Evolutionary conservation across 148 eudicot species (phyloP).

Genomic region (Chenopodium quinoa): DNA sequence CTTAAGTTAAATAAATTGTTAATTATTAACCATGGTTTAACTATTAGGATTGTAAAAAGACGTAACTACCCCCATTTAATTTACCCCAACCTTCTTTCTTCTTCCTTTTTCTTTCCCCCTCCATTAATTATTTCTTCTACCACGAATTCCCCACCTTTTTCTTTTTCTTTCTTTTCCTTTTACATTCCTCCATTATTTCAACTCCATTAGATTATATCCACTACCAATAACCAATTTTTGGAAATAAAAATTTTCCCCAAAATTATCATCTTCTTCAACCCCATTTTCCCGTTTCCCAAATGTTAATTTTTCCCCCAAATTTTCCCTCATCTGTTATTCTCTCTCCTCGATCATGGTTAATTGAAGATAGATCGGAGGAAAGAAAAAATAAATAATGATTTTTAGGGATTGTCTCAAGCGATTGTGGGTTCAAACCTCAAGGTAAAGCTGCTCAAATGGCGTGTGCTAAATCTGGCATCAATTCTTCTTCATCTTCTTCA

Average conservation of each 20-base stretch:
- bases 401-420: slow-evolving; percentile 55
- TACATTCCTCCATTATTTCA: not conserved
- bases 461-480: slow-evolving; percentile 5
- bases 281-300: not conserved
- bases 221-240: not conserved
- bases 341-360: slow-evolving; percentile 13
- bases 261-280: slow-evolving; percentile 25
- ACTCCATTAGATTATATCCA: not conserved
- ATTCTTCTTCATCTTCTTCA: not conserved
- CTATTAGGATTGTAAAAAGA: no score
- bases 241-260: not conserved
- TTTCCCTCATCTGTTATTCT: slow-evolving; percentile 11
- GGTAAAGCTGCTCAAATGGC: slow-evolving; percentile 37
- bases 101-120: no score
- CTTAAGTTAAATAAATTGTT: no score
- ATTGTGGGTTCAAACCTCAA: slow-evolving; percentile 65
- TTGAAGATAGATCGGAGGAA: not conserved
- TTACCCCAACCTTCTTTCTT: no score
- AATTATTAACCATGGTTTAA: no score
- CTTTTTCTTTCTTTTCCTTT: no score
- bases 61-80: no score
- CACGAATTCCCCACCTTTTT: no score
- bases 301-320: not conserved
- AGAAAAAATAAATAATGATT: slow-evolving; percentile 44
- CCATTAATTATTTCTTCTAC: no score